Percentiles rank a stretch among this genome's conserved stretches.
These are phyloP conservation scores for Didymella glomerata DNA, from an alignment of 2,329 filamentous ascomycete species.

Conservation along the genomic window DNA sequence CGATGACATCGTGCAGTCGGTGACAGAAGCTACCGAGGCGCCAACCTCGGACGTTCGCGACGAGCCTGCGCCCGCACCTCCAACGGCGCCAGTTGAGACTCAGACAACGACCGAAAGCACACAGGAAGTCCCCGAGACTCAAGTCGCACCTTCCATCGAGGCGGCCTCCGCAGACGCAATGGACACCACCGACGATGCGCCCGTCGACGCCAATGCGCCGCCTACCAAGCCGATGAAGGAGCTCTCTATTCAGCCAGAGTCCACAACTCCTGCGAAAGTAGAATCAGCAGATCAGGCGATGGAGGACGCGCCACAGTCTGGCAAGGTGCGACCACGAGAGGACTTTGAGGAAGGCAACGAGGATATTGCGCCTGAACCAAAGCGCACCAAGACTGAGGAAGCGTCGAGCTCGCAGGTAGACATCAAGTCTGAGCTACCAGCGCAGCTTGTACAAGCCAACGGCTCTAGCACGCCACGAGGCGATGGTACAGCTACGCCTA, in stretches of 20 bases:
- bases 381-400: conserved; percentile 78
- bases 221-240: conserved; percentile 48
- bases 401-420: conserved; percentile 44
- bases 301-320: conserved; percentile 51
- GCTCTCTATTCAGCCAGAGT: conserved; percentile 35
- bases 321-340: conserved; percentile 69
- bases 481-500: conserved; percentile 35
- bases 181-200: conserved; percentile 36
- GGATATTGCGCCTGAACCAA: conserved; percentile 68
- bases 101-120: conserved; percentile 36
- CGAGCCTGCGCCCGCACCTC: conserved; percentile 33
- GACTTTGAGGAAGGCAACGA: conserved; percentile 68
- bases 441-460: conserved; percentile 39
- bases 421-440: conserved; percentile 55
- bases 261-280: conserved; percentile 23
- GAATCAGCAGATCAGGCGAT: conserved; percentile 48
- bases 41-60: conserved; percentile 49
- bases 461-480: conserved; percentile 27
- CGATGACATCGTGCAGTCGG: conserved; percentile 38
- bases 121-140: conserved; percentile 44
- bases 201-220: conserved; percentile 28
- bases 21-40: conserved; percentile 54
- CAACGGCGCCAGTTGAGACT: conserved; percentile 19
- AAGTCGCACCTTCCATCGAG: conserved; percentile 27
- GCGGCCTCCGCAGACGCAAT: conserved; percentile 35